Evolutionary conservation across 1,139 yeast genomes (phyloP), one percentile per base, ranked within the genome.

Genomic region (Fermentozyma sake): DNA sequence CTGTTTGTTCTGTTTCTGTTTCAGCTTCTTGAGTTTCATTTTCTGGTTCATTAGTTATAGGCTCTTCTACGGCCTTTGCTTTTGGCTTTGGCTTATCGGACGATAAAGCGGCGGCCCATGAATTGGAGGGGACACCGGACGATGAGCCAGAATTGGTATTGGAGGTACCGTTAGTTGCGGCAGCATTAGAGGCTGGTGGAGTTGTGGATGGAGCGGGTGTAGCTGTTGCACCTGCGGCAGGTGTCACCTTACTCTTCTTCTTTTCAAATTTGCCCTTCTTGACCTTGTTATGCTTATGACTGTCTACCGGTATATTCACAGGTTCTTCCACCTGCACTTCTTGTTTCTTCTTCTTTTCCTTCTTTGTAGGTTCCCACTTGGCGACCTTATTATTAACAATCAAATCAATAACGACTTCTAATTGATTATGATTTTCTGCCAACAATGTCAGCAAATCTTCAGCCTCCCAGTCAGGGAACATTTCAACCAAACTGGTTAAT

Each of bases 401-500:
- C 57, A 87, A 79, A 50, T 82, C 89, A 43, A 85, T 81, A 41
- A 91, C 86, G 28, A 74, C 70, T 50, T 83, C 94, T 42, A 86
- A 67, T 49, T 83, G 87, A 42, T 79, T 71, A 36, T 60, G 52
- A 44, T 82, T 74, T 57, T 91, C 97, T 34, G 68, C 67, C 42
- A 89, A 76, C 35, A 86, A 78, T 30, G 81, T 75, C 29, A 71
- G 61, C 54, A 91, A 76, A 53, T 91, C 98, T 24, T 84, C 95
- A 30, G 73, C 68, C 33, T 85, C 76, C 98, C 98, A 91, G 52
- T 85, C 96, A 22, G 96, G 95, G 64, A 91, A 89, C 68, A 91
- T 68, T 55, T 91, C 97, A 32, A 70, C 61, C 48, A 91, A 72
- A 27, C 82, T 73, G 36, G 68, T 60, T 45, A 86, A 65, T 39